Base-by-base conservation (phyloP, 139 green algal genomes). In the Protoeuglena noctilucae region DNA sequence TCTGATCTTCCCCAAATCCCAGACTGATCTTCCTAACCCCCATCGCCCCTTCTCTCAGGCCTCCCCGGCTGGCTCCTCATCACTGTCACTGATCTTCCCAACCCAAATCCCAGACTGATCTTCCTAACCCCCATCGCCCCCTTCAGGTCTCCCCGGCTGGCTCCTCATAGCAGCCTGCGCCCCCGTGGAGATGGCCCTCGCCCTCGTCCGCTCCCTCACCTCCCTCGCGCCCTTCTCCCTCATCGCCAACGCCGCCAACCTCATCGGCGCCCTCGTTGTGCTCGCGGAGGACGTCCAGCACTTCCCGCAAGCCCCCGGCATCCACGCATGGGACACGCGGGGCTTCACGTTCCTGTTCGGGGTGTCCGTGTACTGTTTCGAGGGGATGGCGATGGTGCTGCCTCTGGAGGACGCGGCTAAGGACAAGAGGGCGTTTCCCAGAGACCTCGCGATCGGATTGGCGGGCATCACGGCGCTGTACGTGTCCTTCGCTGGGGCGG, bases 361-460 rank as follows among this genome's bases (percentile, higher is more conserved):
- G 23, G 70, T 81, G 17, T 54, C 60, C 23, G 57, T 74, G 26
- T 81, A 81, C 53, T 81, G 71, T 58, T 81, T 68, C 57, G 72
- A 81, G 61, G 72, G 72, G 27, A 66, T 81, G 4, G 53, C 52
- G 21, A 80, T 81, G 71, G 73, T 77, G 1, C 53, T 80, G 30
- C 72, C 72, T 0, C 48, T 81, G 19, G 71, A 81, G 60, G 39
- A 56, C 28, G 67, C 71, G 47, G 71, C 76, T 66, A 61, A 64
- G 34, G 55, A 77, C 18, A 66, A 48, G 21, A 17, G 40, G n/a
- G 40, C 65, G 26, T 79, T 79, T 30, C 48, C 49, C 3, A 25
- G 25, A 16, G 46, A 61, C 19, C 60, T 79, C 7, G 41, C 40
- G 0, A 25, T 62, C 3, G 53, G 45, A 22, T 63, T 79, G 18